Conservation (phyloP, 352 stramenopile species). For the Pythium scleroteichum region DNA sequence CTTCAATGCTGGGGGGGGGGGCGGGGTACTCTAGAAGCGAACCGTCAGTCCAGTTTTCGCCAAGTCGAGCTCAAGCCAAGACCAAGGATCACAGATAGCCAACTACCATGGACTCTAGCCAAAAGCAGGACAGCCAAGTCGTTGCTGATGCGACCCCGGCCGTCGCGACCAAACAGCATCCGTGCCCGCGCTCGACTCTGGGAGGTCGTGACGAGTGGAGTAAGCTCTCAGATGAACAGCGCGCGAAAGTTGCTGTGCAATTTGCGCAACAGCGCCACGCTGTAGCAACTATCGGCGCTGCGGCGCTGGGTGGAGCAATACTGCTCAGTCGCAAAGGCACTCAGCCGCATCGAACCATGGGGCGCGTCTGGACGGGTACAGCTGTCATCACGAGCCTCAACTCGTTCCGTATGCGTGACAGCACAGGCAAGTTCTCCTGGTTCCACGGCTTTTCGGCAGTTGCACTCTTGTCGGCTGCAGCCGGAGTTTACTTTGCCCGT, state of each 20-base stretch:
- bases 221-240: background rate
- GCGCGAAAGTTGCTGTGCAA: background rate
- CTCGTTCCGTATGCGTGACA: conserved; percentile 11
- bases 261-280: conserved; percentile 9
- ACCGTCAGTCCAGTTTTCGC: no score
- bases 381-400: conserved; percentile 15
- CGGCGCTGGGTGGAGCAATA: background rate
- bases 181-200: no score
- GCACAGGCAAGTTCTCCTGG: conserved; percentile 11
- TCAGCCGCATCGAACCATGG: conserved; percentile 5
- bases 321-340: conserved; percentile 9
- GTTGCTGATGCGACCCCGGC: no score
- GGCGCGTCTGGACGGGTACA: conserved; percentile 10
- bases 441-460: conserved; percentile 13
- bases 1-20: no score
- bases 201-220: no score
- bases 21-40: no score
- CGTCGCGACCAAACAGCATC: no score
- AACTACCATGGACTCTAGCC: no score
- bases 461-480: background rate
- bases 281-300: background rate
- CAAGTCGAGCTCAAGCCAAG: no score
- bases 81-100: no score
- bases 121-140: no score
- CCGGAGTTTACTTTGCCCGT: conserved; percentile 13